Conservation (phyloP, 345 rosid species). For the Eucalyptus tenuipes region DNA sequence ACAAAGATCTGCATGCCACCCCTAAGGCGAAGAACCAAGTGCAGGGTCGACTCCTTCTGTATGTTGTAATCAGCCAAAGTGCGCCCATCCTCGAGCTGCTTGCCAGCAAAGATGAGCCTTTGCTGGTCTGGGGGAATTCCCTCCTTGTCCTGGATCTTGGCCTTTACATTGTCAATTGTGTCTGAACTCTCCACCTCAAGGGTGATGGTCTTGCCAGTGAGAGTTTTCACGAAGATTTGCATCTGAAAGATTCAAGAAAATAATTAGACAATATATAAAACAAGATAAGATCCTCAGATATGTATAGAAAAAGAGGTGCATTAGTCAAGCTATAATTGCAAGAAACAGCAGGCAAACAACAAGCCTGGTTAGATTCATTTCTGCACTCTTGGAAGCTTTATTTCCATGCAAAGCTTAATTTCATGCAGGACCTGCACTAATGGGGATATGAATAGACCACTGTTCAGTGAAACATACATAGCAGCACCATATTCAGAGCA, state of each 20-base stretch:
- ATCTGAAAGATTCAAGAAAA: not conserved
- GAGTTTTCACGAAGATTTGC: not conserved
- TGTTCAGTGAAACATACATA: not conserved
- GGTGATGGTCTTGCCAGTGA: slow-evolving; percentile 20
- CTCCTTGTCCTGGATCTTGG: slow-evolving; percentile 38
- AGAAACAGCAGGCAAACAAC: rapidly evolving
- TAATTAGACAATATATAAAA: not conserved
- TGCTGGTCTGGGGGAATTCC: slow-evolving; percentile 42
- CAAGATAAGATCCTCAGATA: not conserved
- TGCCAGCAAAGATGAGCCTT: slow-evolving; percentile 33
- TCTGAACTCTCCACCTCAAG: slow-evolving; percentile 30
- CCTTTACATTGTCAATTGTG: slow-evolving; percentile 23
- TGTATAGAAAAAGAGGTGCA: rapidly evolving
- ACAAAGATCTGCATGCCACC: slow-evolving; percentile 35
- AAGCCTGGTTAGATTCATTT: not conserved
- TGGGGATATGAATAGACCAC: not conserved
- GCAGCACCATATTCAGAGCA: not conserved
- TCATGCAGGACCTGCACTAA: not conserved
- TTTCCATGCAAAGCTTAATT: not conserved
- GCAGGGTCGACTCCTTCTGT: slow-evolving; percentile 31
- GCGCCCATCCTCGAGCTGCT: slow-evolving; percentile 34
- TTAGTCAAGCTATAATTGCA: not conserved
- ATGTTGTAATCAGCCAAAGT: slow-evolving; percentile 33
- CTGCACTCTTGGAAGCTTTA: not conserved
- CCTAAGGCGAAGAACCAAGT: slow-evolving; percentile 21